A percentile compares a stretch with the other conserved stretches of the same genome.
These are phyloP conservation scores for Penicillium samsonianum DNA, from an alignment of 495 filamentous ascomycete species.

Conservation along the genomic window DNA sequence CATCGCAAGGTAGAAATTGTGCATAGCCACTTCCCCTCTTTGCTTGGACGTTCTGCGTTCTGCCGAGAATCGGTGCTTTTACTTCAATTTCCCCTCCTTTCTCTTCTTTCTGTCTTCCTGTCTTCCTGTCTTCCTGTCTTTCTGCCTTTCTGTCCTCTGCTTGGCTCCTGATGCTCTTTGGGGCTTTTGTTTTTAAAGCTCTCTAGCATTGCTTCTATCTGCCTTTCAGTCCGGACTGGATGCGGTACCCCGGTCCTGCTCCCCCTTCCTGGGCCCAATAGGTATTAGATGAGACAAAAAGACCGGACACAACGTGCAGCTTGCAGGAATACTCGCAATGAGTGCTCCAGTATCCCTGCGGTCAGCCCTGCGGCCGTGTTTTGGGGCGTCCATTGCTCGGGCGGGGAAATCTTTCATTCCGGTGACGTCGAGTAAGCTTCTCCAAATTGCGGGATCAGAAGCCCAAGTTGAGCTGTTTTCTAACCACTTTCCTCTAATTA, in stretches of 20 bases:
- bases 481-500: slow-evolving; percentile 14
- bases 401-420: slow-evolving; percentile 28
- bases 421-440: slow-evolving; percentile 30
- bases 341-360: slow-evolving; percentile 34
- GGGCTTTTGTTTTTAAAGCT: background rate
- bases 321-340: slow-evolving; percentile 25
- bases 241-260: slow-evolving; percentile 9
- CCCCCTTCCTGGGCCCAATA: slow-evolving; percentile 9
- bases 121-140: too few species aligned
- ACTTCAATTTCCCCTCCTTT: slow-evolving; percentile 4
- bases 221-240: slow-evolving; percentile 9
- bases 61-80: slow-evolving; percentile 11
- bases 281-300: slow-evolving; percentile 1
- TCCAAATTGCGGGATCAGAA: background rate
- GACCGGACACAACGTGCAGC: slow-evolving; percentile 9
- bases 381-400: slow-evolving; percentile 26
- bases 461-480: background rate
- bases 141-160: slow-evolving; percentile 2
- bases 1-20: slow-evolving; percentile 15
- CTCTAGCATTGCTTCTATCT: background rate
- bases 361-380: slow-evolving; percentile 37
- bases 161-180: background rate
- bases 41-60: background rate
- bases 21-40: slow-evolving; percentile 3
- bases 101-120: too few species aligned